These are phyloP conservation scores for Fraxinus latifolia DNA, from an alignment of 305 asterid genomes.

Conservation along the genomic window DNA sequence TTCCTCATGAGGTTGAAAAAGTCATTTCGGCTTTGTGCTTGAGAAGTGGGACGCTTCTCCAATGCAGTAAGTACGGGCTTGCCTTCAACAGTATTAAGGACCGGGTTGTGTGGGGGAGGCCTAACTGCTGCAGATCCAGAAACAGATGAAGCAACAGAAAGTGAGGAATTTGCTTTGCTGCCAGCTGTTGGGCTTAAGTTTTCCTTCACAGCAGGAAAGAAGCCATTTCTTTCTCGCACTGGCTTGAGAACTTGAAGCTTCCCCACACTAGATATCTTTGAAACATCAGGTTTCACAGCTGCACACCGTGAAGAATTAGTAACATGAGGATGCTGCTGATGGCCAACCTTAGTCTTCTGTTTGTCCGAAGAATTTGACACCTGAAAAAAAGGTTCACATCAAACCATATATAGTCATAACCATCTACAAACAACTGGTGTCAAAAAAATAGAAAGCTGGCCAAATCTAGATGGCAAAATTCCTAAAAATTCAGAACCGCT, in stretches of 20 bases:
- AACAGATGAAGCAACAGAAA: conserved; percentile 36
- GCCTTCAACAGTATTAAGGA: conserved; percentile 37
- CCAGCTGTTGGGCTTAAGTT: conserved; percentile 46
- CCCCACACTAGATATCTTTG: conserved; percentile 54
- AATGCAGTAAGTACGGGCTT: conserved; percentile 46
- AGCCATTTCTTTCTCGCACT: conserved; percentile 60
- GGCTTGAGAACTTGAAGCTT: conserved; percentile 75
- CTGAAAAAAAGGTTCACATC: conserved; percentile 28
- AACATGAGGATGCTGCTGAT: conserved; percentile 48
- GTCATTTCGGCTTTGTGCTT: conserved; percentile 86
- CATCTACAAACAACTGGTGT: not conserved
- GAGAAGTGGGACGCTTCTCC: conserved; percentile 77
- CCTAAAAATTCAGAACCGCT: not conserved
- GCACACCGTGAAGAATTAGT: conserved; percentile 54
- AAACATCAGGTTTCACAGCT: conserved; percentile 43
- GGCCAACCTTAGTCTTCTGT: conserved; percentile 57
- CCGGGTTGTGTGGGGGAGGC: conserved; percentile 30
- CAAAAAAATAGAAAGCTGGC: not conserved
- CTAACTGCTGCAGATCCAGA: conserved; percentile 35
- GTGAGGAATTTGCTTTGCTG: conserved; percentile 37
- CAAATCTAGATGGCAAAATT: not conserved
- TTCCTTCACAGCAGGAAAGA: conserved; percentile 45
- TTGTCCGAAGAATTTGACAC: conserved; percentile 61
- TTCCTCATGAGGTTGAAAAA: conserved; percentile 77
- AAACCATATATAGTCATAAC: not conserved